Conservation (phyloP, 495 filamentous ascomycete species). For the Polyplosphaeria fusca region DNA sequence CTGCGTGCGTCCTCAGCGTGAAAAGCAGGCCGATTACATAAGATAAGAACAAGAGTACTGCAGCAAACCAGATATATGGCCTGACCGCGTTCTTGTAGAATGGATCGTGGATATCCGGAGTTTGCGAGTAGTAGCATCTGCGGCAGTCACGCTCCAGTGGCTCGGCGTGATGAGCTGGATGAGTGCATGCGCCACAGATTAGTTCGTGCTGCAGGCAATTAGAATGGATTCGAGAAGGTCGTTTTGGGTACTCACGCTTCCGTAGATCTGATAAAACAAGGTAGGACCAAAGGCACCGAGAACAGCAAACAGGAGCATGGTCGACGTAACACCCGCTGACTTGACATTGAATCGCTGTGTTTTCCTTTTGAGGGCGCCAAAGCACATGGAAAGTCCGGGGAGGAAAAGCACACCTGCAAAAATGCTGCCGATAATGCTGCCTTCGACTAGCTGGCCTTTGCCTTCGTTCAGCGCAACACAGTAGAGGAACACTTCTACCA, state of each 20-base stretch:
- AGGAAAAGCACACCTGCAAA: conserved; percentile 96
- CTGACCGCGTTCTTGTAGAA: conserved; percentile 89
- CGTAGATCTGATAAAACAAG: conserved; percentile 98
- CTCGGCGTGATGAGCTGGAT: conserved; percentile 46
- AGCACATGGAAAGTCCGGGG: conserved; percentile 98
- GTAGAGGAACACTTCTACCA: conserved; percentile 98
- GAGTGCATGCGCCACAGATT: neutral
- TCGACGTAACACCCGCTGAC: conserved; percentile 95
- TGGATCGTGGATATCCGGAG: conserved; percentile 74
- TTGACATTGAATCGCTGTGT: conserved; percentile 98
- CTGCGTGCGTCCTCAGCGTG: conserved; percentile 91
- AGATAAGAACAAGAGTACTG: conserved; percentile 80
- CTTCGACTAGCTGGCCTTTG: conserved; percentile 90
- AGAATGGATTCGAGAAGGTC: neutral
- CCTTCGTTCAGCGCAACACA: conserved; percentile 91
- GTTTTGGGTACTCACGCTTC: conserved; percentile 71
- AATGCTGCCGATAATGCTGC: conserved; percentile 94
- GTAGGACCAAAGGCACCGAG: conserved; percentile 97
- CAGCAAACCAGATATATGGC: conserved; percentile 87
- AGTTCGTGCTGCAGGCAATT: conserved; percentile 6
- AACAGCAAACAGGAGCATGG: conserved; percentile 95
- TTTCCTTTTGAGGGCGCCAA: conserved; percentile 94
- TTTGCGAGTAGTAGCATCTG: conserved; percentile 89
- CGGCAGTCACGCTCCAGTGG: conserved; percentile 66
- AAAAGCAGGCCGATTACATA: conserved; percentile 96